Percentiles rank a stretch among this genome's conserved stretches.
These are phyloP conservation scores for Gynochthodes officinalis DNA, from an alignment of 257 asterid species.

Conservation along the genomic window DNA sequence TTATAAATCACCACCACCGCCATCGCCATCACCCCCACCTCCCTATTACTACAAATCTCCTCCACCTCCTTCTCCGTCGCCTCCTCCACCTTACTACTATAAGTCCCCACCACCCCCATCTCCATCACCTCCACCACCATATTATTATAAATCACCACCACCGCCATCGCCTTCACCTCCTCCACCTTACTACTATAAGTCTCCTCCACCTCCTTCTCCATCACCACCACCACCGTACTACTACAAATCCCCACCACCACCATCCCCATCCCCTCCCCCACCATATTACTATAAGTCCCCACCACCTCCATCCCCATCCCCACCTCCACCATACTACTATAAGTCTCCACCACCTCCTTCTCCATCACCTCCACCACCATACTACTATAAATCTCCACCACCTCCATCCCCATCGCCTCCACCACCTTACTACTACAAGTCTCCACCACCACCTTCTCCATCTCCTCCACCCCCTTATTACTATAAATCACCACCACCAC, in stretches of 20 bases:
- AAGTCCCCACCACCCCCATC: neutral
- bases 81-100: neutral
- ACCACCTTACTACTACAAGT: conserved; percentile 10
- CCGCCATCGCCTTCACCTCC: neutral
- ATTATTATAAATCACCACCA: neutral
- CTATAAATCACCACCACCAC: neutral
- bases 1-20: neutral
- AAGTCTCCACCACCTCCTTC: conserved; percentile 1
- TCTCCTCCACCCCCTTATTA: conserved; percentile 7
- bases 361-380: neutral
- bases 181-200: neutral
- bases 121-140: neutral
- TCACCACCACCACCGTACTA: neutral
- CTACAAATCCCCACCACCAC: neutral
- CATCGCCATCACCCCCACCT: neutral
- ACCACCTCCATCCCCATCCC: neutral
- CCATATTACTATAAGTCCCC: neutral
- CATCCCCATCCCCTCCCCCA: neutral
- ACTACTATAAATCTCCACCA: conserved; percentile 2
- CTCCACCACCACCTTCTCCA: conserved; percentile 1
- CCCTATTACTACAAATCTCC: neutral
- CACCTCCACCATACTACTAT: neutral
- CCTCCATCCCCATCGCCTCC: conserved; percentile 1
- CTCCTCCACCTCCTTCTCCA: neutral
- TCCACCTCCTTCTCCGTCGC: neutral